Percentiles rank a stretch among this genome's conserved stretches.
Conservation (phyloP, 106 monocot species). For the Phalaenopsis aphrodite region DNA sequence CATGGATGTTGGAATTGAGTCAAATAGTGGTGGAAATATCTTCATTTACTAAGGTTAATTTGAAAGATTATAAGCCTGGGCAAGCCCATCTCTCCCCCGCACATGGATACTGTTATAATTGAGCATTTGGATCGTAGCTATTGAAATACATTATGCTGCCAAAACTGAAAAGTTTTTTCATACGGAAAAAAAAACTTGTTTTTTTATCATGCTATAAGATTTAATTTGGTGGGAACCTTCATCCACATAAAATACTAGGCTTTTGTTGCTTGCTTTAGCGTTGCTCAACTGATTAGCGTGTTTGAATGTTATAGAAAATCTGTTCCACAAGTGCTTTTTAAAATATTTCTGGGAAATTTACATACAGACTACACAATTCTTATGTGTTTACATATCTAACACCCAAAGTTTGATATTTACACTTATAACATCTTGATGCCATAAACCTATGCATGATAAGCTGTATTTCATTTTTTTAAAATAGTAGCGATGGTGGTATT, state of each 20-base stretch:
- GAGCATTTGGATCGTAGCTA: neutral
- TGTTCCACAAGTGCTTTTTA: neutral
- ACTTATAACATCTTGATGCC: no score
- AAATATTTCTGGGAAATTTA: no score
- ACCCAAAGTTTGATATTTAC: no score
- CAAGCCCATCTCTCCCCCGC: neutral
- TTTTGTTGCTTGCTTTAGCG: neutral
- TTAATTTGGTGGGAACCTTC: neutral
- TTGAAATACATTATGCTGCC: neutral
- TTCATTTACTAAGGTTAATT: neutral
- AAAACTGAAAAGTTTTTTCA: neutral
- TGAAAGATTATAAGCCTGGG: neutral
- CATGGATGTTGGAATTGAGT: neutral
- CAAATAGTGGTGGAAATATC: neutral
- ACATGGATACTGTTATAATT: neutral
- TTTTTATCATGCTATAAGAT: constrained; percentile 1
- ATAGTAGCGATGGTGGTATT: no score
- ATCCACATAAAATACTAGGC: neutral
- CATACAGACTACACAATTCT: no score
- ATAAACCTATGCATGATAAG: no score
- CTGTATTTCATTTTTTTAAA: no score
- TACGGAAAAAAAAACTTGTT: neutral
- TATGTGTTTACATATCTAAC: no score
- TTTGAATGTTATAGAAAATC: neutral
- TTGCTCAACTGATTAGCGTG: neutral